Evolutionary conservation across 164 flowering plant genomes (phyloP), one percentile per base, ranked within the genome.

Genomic region (Cinnamomum micranthum): DNA sequence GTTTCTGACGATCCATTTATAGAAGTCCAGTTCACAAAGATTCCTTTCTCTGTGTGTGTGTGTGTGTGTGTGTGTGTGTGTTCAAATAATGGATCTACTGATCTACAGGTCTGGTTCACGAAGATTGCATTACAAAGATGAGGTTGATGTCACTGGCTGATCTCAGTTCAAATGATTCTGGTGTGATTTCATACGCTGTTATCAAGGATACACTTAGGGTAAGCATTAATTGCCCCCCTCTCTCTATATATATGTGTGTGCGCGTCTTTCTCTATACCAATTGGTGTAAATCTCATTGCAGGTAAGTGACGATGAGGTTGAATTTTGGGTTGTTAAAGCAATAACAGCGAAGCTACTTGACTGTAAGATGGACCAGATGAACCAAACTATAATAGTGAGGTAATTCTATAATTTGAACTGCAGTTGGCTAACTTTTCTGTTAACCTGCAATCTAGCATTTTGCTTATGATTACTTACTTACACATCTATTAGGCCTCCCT

Each of bases 351-450:
- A 92, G 80, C 82, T 96, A 68, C 79, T 93, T 14, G 89, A 94
- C 73, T 92, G 97, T 80, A 96, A 92, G 80, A 92, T 96, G 89
- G 99, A 96, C 80, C 98, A 96, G 83, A 89, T 96, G 94, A 94
- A 96, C 78, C 80, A 90, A 80, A 82, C 82, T 74, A 89, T 94
- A 19, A 80, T 88, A 74, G 97, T 94, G 75, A 92, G 93, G 99
- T 94, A 76, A 11, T 76, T 67, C 27, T 1, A 41, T 55, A 15
- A 6, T 55, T 55, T 55, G 47, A 41, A 7, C 47, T 41, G 47
- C 47, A 41, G 47, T 41, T 41, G 47, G 47, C 47, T 41, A 41
- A 41, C 47, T 9, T 6, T 41, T 41, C 47, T 41, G 47, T 41
- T 41, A 41, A 41, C 11, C 47, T 41, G 47, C 47, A 41, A 41